Percentiles rank a stretch among this genome's conserved stretches.
phyloP scores from a whole-genome alignment of 164 flowering plant species.

The Vitis cinerea region DNA sequence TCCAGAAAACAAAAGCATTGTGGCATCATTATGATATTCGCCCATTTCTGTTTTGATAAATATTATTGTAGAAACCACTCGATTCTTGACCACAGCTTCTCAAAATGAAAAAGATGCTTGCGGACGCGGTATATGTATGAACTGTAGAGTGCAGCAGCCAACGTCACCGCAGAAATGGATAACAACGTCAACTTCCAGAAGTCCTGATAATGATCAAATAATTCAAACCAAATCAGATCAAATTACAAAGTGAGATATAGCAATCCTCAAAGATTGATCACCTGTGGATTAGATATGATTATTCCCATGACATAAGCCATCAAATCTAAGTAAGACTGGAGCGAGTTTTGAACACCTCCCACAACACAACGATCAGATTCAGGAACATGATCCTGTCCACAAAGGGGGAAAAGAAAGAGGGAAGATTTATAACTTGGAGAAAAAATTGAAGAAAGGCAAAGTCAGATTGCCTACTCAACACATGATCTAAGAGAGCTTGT shows the following conservation, averaged over 20 bases:
- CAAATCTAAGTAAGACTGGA: slow-evolving; percentile 57
- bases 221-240: no score
- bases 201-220: slow-evolving; percentile 9
- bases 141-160: slow-evolving; percentile 34
- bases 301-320: slow-evolving; percentile 60
- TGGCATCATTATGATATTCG: no score
- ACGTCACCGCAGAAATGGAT: slow-evolving; percentile 31
- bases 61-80: no score
- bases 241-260: background rate
- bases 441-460: no score
- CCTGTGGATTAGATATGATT: slow-evolving; percentile 67
- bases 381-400: slow-evolving; percentile 54
- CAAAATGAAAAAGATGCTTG: slow-evolving; percentile 51
- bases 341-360: slow-evolving; percentile 74
- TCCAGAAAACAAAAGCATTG: no score
- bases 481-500: no score
- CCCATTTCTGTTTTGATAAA: no score
- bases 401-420: no score
- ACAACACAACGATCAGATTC: slow-evolving; percentile 70
- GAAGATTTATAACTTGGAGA: no score
- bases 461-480: no score
- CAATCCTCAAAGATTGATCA: slow-evolving; percentile 8
- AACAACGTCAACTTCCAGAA: slow-evolving; percentile 38
- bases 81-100: slow-evolving; percentile 24
- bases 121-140: slow-evolving; percentile 38